These are phyloP conservation scores for Lentinula aciculospora DNA, from an alignment of 768 basidiomycete species.

Conservation along the genomic window DNA sequence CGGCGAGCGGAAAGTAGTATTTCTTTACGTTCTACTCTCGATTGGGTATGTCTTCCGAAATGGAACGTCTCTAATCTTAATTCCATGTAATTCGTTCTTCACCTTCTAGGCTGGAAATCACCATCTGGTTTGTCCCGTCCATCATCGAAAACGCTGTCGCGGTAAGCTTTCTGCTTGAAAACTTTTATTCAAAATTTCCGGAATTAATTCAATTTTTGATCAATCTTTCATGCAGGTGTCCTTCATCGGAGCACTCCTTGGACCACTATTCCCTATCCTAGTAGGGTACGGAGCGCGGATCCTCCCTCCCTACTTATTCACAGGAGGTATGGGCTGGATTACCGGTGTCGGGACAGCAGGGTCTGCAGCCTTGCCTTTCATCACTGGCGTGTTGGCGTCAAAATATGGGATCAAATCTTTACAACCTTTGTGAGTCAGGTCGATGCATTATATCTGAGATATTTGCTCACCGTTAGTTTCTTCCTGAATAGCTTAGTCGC, in stretches of 20 bases:
- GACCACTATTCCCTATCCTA: constrained; percentile 48
- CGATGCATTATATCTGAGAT: not conserved
- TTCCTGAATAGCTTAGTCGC: constrained; percentile 12
- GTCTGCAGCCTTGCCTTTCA: constrained; percentile 38
- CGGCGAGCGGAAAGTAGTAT: constrained; percentile 25
- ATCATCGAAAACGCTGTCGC: constrained; percentile 47
- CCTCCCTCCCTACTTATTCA: constrained; percentile 27
- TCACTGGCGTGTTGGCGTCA: constrained; percentile 37
- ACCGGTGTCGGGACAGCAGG: constrained; percentile 46
- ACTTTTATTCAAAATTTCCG: not conserved
- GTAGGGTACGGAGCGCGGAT: constrained; percentile 28
- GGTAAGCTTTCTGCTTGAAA: constrained; percentile 15
- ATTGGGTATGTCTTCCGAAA: constrained; percentile 19
- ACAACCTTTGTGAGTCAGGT: constrained; percentile 40
- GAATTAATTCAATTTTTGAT: not conserved
- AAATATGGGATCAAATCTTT: constrained; percentile 37
- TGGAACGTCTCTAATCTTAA: not conserved
- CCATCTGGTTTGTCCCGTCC: constrained; percentile 48
- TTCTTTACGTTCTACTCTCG: constrained; percentile 24
- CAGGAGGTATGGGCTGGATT: constrained; percentile 42
- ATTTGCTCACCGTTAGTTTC: not conserved
- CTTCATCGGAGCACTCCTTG: constrained; percentile 44
- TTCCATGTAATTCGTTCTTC: no score
- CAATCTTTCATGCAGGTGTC: constrained; percentile 20
- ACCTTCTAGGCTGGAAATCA: constrained; percentile 33